Evolutionary conservation across 192 early-diverging fungal species (phyloP).

Genomic region (Radiomyces spectabilis): DNA sequence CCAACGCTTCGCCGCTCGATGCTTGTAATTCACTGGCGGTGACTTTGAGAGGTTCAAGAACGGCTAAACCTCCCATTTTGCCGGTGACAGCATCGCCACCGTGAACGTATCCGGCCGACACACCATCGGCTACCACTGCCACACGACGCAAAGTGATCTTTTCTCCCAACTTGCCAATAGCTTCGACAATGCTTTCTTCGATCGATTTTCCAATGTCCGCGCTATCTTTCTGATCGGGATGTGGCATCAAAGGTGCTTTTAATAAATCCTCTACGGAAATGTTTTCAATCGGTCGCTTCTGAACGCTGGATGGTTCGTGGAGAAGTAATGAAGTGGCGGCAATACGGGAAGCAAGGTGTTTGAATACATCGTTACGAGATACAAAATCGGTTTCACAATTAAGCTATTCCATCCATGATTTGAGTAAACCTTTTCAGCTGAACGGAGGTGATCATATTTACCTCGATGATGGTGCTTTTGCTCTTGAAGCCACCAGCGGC

Average conservation of each 20-base stretch:
- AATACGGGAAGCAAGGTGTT: slow-evolving; percentile 57
- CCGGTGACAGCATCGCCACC: slow-evolving; percentile 59
- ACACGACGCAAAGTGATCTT: slow-evolving; percentile 79
- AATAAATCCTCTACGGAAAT: slow-evolving; percentile 30
- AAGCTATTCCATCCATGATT: slow-evolving; percentile 41
- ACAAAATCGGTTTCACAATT: slow-evolving; percentile 98
- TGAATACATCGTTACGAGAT: slow-evolving; percentile 72
- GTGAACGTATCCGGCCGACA: slow-evolving; percentile 64
- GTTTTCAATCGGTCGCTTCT: slow-evolving; percentile 22
- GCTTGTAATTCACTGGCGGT: slow-evolving; percentile 9
- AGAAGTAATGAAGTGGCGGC: slow-evolving; percentile 46
- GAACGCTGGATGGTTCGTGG: slow-evolving; percentile 14
- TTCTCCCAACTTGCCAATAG: slow-evolving; percentile 84
- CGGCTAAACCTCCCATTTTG: slow-evolving; percentile 73
- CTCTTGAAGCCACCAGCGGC: slow-evolving; percentile 26
- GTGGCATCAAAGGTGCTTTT: slow-evolving; percentile 46
- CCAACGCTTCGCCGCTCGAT: slow-evolving; percentile 24
- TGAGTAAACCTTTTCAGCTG: background rate
- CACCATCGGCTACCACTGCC: slow-evolving; percentile 29
- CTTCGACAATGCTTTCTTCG: slow-evolving; percentile 58
- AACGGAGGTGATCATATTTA: slow-evolving; percentile 18
- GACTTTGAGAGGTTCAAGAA: slow-evolving; percentile 36
- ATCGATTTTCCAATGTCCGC: slow-evolving; percentile 33
- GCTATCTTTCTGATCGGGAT: slow-evolving; percentile 19
- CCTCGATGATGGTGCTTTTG: slow-evolving; percentile 61